Conservation (phyloP, 140 eudicot genomes). For the Erigeron philadelphicus region DNA sequence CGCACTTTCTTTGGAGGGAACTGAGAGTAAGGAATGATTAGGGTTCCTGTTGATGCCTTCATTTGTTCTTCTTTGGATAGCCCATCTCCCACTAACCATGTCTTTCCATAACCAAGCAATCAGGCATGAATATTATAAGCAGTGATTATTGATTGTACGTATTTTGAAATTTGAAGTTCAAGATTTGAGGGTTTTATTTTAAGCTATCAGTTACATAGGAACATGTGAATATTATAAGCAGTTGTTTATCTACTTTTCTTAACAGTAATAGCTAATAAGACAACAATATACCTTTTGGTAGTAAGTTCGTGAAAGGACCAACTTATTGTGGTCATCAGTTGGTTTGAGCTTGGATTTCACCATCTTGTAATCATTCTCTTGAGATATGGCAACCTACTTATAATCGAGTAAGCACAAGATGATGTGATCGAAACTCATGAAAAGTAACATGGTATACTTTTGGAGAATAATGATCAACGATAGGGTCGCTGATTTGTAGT, state of each 20-base stretch:
- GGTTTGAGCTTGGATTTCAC: conserved; percentile 36
- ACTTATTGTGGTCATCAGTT: conserved; percentile 28
- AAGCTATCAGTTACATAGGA: background rate
- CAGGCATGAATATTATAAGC: too few relatives aligned
- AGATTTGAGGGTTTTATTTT: too few relatives aligned
- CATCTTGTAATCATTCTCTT: conserved; percentile 41
- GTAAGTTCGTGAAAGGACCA: conserved; percentile 31
- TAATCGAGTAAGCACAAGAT: background rate
- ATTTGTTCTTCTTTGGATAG: conserved; percentile 45
- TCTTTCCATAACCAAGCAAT: conserved; percentile 30
- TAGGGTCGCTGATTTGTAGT: background rate
- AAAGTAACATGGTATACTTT: background rate
- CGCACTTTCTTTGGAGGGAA: conserved; percentile 60
- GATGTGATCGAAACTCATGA: background rate
- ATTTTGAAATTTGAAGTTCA: too few relatives aligned
- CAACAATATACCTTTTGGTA: conserved; percentile 37
- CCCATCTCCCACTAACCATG: conserved; percentile 69
- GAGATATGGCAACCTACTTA: conserved; percentile 37
- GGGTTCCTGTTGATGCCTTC: conserved; percentile 55
- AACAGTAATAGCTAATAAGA: background rate
- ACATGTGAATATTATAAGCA: background rate
- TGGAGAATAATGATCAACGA: background rate
- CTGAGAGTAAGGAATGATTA: conserved; percentile 57
- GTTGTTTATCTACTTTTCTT: background rate
- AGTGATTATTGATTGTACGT: too few relatives aligned